Conservation (phyloP, 78 protist species). For the Dictyostelium brefeldianum region DNA sequence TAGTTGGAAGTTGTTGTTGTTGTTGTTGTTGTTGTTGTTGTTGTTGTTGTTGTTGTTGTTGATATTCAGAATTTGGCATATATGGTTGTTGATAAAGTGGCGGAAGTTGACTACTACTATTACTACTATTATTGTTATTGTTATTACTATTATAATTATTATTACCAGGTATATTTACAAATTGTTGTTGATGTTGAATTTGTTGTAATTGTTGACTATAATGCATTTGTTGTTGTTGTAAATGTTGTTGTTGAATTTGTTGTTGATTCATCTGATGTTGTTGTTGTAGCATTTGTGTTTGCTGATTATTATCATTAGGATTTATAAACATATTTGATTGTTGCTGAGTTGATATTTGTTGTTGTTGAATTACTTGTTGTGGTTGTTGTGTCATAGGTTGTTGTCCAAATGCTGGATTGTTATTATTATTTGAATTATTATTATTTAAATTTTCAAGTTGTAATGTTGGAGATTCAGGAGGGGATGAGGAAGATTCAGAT, state of each 20-base stretch:
- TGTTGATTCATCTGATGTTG: background rate
- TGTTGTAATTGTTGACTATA: slow-evolving; percentile 10
- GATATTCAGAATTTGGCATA: slow-evolving; percentile 5
- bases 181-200: background rate
- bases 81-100: slow-evolving; percentile 8
- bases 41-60: background rate
- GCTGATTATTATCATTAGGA: background rate
- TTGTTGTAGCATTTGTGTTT: background rate
- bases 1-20: too few species aligned
- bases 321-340: too few species aligned
- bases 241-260: background rate
- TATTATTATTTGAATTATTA: background rate
- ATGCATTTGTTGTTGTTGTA: slow-evolving; percentile 6
- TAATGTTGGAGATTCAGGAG: slow-evolving; percentile 22
- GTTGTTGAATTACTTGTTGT: background rate
- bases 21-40: background rate
- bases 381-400: background rate
- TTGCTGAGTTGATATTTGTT: background rate
- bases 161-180: background rate
- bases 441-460: background rate
- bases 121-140: background rate
- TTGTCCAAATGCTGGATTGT: background rate
- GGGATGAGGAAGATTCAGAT: background rate
- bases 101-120: background rate
- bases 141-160: background rate